phyloP scores from a whole-genome alignment of 169 alveolate genomes.

The Theileria orientalis region DNA sequence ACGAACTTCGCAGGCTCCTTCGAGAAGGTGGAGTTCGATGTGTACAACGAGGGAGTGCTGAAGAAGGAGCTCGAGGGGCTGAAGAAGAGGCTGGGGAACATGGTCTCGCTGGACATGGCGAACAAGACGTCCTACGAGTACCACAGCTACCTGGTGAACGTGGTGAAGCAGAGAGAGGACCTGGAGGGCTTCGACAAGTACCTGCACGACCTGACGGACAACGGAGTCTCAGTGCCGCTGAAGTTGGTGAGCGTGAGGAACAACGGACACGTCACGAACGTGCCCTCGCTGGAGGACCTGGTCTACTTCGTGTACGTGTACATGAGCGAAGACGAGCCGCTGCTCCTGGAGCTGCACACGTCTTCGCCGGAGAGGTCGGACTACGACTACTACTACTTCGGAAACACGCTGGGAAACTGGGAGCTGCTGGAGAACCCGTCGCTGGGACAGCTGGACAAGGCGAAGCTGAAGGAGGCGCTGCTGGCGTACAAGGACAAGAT shows the following conservation, averaged over 20 bases:
- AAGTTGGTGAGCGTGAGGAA: not conserved
- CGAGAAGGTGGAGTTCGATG: not conserved
- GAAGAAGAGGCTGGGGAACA: not conserved
- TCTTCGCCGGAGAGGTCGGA: not conserved
- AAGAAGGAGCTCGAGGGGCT: not conserved
- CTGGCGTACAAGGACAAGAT: not conserved
- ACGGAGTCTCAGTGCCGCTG: not conserved
- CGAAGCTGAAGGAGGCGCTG: not conserved
- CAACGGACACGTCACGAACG: not conserved
- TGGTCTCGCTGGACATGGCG: not conserved
- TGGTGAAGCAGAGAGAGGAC: not conserved
- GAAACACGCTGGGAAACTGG: conserved; percentile 7
- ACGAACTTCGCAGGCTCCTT: not conserved
- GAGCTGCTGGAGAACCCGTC: conserved; percentile 8
- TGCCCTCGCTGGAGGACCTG: not conserved
- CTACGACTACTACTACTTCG: conserved; percentile 2
- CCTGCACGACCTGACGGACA: conserved; percentile 2
- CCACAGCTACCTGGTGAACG: not conserved
- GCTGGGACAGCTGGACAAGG: not conserved
- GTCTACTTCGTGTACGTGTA: conserved; percentile 2
- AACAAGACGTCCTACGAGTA: not conserved
- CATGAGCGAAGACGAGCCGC: not conserved
- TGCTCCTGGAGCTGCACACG: conserved; percentile 3
- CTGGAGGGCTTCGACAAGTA: not conserved
- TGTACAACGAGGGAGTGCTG: not conserved